Evolutionary conservation across 768 basidiomycete genomes (phyloP).

Genomic region (Auricularia sp.): DNA sequence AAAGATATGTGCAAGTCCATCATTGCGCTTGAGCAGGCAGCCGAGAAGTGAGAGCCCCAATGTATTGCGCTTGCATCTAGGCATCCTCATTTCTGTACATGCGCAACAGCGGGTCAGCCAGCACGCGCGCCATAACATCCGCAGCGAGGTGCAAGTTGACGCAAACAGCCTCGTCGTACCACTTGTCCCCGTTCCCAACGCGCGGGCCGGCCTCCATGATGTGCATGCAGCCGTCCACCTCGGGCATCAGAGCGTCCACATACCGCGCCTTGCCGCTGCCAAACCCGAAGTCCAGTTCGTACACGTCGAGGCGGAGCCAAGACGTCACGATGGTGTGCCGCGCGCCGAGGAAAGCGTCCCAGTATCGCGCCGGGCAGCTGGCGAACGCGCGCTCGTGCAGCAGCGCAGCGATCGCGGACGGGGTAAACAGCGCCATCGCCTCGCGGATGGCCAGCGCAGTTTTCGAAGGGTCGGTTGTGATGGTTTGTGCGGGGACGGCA

Average conservation of each 20-base stretch:
- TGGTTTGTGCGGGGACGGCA: conserved; percentile 7
- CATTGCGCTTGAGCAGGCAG: too few relatives aligned
- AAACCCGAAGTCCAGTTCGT: conserved; percentile 25
- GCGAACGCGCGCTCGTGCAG: conserved; percentile 26
- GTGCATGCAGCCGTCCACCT: conserved; percentile 24
- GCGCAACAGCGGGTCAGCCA: not conserved
- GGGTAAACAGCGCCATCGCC: conserved; percentile 17
- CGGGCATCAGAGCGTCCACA: conserved; percentile 25
- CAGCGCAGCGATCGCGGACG: conserved; percentile 18
- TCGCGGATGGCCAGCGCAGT: conserved; percentile 21
- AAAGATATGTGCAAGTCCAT: too few relatives aligned
- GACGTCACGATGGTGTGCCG: conserved; percentile 25
- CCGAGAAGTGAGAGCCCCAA: too few relatives aligned
- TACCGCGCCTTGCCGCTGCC: conserved; percentile 15
- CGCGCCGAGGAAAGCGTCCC: conserved; percentile 26
- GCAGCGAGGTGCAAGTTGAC: not conserved
- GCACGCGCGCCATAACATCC: not conserved
- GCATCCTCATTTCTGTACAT: not conserved
- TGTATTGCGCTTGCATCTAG: too few relatives aligned
- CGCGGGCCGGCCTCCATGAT: conserved; percentile 19
- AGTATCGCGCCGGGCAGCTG: conserved; percentile 20
- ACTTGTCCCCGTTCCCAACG: not conserved
- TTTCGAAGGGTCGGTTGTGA: conserved; percentile 6
- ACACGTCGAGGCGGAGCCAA: conserved; percentile 24
- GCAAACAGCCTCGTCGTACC: not conserved